These are phyloP conservation scores for Pneumocystis jirovecii DNA, from an alignment of 1,139 yeast genomes.

Conservation along the genomic window DNA sequence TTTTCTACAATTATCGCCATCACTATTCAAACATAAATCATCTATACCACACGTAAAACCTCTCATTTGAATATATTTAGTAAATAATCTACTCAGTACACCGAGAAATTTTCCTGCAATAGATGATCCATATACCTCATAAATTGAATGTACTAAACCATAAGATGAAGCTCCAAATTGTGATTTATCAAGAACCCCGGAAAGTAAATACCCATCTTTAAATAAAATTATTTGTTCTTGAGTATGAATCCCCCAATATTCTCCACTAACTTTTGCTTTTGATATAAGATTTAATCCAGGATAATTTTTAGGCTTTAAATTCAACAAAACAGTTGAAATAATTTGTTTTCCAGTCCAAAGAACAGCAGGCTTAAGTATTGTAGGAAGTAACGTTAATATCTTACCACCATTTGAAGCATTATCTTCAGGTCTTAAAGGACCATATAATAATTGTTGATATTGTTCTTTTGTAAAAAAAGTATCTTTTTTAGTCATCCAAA, in stretches of 20 bases:
- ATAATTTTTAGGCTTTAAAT: constrained; percentile 30
- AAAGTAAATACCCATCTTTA: constrained; percentile 69
- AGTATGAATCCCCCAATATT: constrained; percentile 83
- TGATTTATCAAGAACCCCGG: constrained; percentile 92
- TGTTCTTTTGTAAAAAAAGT: constrained; percentile 78
- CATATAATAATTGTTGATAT: constrained; percentile 86
- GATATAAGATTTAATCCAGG: constrained; percentile 82
- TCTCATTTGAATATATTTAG: constrained; percentile 79
- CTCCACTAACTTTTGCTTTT: constrained; percentile 80
- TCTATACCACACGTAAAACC: constrained; percentile 99
- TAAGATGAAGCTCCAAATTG: constrained; percentile 97
- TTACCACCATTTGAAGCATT: constrained; percentile 29
- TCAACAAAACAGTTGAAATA: constrained; percentile 59
- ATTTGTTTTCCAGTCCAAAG: constrained; percentile 99
- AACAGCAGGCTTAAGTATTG: constrained; percentile 71
- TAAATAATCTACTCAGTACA: constrained; percentile 83
- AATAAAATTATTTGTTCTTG: constrained; percentile 75
- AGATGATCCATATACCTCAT: constrained; percentile 85
- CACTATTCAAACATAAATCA: constrained; percentile 78
- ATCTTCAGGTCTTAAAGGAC: constrained; percentile 93
- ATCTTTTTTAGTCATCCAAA: constrained; percentile 90
- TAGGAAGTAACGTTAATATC: constrained; percentile 75
- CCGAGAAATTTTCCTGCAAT: constrained; percentile 82
- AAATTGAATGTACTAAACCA: constrained; percentile 92
- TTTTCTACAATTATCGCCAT: constrained; percentile 80